Conservation (phyloP, 1,284 basidiomycete genomes). For the Malassezia japonica region DNA sequence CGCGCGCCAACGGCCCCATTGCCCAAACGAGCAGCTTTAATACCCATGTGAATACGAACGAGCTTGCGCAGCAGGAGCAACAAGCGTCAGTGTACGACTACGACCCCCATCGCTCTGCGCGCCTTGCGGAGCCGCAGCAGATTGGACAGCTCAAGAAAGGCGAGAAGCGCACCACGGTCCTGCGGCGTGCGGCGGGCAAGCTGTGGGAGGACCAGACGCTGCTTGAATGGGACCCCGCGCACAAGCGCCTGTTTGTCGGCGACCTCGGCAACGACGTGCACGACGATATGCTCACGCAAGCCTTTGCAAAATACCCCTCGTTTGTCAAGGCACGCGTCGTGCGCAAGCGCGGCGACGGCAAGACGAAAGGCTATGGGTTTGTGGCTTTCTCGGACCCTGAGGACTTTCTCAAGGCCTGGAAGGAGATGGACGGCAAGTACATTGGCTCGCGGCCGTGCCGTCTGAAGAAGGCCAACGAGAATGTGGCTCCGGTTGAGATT, state of each 20-base stretch:
- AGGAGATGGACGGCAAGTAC: constrained; percentile 86
- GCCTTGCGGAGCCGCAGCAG: constrained; percentile 16
- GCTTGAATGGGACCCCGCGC: constrained; percentile 94
- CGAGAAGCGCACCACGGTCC: constrained; percentile 82
- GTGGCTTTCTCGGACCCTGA: constrained; percentile 96
- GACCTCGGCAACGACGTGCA: constrained; percentile 97
- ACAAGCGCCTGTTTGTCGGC: constrained; percentile 96
- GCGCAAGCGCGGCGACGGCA: constrained; percentile 65
- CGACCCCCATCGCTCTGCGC: constrained; percentile 6
- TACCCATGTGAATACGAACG: constrained; percentile 7
- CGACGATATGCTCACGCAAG: constrained; percentile 80
- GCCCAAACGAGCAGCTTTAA: neutral
- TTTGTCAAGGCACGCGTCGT: constrained; percentile 93
- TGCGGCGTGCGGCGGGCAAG: constrained; percentile 87
- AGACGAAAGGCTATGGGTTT: constrained; percentile 89
- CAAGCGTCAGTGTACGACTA: constrained; percentile 15
- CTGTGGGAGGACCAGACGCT: constrained; percentile 96
- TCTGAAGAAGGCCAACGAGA: constrained; percentile 42
- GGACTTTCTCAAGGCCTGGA: constrained; percentile 97
- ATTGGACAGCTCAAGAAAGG: constrained; percentile 59
- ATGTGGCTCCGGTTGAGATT: constrained; percentile 34
- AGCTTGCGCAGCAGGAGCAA: constrained; percentile 19
- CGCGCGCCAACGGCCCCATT: constrained; percentile 31
- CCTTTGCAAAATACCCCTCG: constrained; percentile 76
- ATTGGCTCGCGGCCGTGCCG: constrained; percentile 42